A percentile compares a stretch with the other conserved stretches of the same genome.
Conservation (phyloP, 352 stramenopile species). For the Phytophthora ohioensis region DNA sequence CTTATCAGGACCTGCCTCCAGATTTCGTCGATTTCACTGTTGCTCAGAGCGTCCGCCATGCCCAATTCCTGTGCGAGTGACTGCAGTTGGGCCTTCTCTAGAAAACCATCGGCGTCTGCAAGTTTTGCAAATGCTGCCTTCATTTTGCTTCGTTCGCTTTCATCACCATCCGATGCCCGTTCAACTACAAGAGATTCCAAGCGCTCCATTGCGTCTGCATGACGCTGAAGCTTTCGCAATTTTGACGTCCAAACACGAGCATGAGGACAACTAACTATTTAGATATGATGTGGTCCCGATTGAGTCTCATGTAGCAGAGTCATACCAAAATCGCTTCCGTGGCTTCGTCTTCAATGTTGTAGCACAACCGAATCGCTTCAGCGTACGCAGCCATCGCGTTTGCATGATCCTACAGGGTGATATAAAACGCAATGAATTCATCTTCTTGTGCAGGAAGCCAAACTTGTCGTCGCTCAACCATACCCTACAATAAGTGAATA, state of each 20-base stretch:
- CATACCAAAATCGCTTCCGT: conserved; percentile 54
- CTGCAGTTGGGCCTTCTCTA: conserved; percentile 48
- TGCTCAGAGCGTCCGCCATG: conserved; percentile 35
- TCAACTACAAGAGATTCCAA: conserved; percentile 36
- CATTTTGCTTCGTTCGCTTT: conserved; percentile 32
- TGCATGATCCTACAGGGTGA: conserved; percentile 31
- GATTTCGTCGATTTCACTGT: conserved; percentile 61
- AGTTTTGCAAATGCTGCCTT: conserved; percentile 47
- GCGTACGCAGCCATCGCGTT: conserved; percentile 46
- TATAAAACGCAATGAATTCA: background rate
- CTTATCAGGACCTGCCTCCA: conserved; percentile 51
- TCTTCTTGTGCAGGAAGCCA: background rate
- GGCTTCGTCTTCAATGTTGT: conserved; percentile 53
- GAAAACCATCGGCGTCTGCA: conserved; percentile 8
- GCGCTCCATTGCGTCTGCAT: conserved; percentile 37
- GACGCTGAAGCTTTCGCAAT: conserved; percentile 46
- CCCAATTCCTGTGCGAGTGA: conserved; percentile 44
- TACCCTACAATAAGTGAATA: conserved; percentile 45
- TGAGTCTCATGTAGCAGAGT: background rate
- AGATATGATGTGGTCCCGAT: background rate
- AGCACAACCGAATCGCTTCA: conserved; percentile 58
- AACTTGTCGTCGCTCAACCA: background rate
- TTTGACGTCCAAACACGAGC: conserved; percentile 44
- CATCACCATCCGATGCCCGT: conserved; percentile 33
- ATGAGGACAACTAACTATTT: background rate